Conservation (phyloP, 805 yeast species). For the Yueomyces sinensis region DNA sequence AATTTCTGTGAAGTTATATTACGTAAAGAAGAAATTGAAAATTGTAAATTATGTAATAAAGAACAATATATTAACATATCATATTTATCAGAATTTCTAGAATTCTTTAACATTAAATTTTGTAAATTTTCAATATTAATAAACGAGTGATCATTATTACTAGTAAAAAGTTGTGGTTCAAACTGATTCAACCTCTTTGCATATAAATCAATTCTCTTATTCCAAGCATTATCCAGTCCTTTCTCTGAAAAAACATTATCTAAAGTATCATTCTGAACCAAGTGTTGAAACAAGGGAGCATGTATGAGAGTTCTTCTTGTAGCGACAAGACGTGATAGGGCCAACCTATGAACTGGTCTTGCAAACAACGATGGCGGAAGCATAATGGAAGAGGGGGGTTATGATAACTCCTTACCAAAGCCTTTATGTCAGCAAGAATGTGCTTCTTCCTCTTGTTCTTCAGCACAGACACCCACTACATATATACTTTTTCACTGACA, state of each 20-base stretch:
- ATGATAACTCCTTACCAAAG: too few species aligned
- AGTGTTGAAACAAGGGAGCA: constrained; percentile 14
- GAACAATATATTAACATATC: constrained; percentile 29
- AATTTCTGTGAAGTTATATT: constrained; percentile 18
- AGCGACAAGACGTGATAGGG: too few species aligned
- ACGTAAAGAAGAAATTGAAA: constrained; percentile 25
- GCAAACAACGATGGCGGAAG: too few species aligned
- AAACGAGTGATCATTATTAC: neutral
- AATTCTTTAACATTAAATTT: constrained; percentile 16
- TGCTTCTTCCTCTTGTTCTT: too few species aligned
- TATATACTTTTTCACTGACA: too few species aligned
- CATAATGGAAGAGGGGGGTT: too few species aligned
- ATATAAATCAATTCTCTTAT: constrained; percentile 28
- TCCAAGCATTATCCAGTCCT: constrained; percentile 41
- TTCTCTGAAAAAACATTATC: constrained; percentile 35
- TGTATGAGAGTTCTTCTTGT: too few species aligned
- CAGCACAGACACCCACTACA: too few species aligned
- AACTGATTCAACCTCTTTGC: constrained; percentile 31
- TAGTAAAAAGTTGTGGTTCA: constrained; percentile 4
- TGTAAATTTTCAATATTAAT: too few species aligned
- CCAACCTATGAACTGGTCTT: too few species aligned
- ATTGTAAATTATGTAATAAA: constrained; percentile 25
- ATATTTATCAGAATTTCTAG: constrained; percentile 20
- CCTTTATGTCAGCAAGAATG: too few species aligned
- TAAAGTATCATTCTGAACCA: constrained; percentile 26